Base-by-base conservation (phyloP, 2,329 filamentous ascomycete genomes). In the Fusarium sp. region DNA sequence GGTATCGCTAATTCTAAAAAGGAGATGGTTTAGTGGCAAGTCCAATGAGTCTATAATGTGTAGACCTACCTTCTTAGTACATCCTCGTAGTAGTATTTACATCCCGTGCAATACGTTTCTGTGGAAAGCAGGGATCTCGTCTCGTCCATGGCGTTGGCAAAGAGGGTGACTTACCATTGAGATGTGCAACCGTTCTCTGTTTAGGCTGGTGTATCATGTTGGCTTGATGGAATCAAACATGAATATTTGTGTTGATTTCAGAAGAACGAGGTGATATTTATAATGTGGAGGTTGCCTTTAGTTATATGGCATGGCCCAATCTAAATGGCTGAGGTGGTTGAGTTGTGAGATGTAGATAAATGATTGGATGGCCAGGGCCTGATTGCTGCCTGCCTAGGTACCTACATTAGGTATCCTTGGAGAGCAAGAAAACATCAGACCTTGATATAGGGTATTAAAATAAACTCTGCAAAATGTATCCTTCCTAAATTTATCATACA, bases 1-100 rank as follows among this genome's bases (percentile, higher is more conserved):
- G 73, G 73, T 13, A 75, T 45, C 15, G 30, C 69, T 75, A 36
- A 28, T 48, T 28, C 24, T 66, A 44, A 26, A 17, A n/a, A 30
- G 18, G 18, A 41, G 20, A 48, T 30, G 14, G 15, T 24, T 28
- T n/a, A 59, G 9, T 14, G n/a, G 24, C 15, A 38, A 11, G 26
- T n/a, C 15, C 24, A 26, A 38, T 38, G 22, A 8, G 34, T 36
- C 12, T 36, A 58, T 15, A 18, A 18, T 18, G 18, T 13, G 14
- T 13, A 28, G 20, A 36, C 42, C 36, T 59, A 59, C 41, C 24
- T 36, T 36, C 8, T 59, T 38, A 59, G 32, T 30, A 24, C 22
- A 14, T 15, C 12, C 30, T 57, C 22, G 12, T 22, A 26, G 34
- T 26, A 48, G 34, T 26, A 48, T 10, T 22, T 45, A 26, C 30